These are phyloP conservation scores for Amaranthus hypochondriacus DNA, from an alignment of 148 eudicot genomes.

Conservation along the genomic window DNA sequence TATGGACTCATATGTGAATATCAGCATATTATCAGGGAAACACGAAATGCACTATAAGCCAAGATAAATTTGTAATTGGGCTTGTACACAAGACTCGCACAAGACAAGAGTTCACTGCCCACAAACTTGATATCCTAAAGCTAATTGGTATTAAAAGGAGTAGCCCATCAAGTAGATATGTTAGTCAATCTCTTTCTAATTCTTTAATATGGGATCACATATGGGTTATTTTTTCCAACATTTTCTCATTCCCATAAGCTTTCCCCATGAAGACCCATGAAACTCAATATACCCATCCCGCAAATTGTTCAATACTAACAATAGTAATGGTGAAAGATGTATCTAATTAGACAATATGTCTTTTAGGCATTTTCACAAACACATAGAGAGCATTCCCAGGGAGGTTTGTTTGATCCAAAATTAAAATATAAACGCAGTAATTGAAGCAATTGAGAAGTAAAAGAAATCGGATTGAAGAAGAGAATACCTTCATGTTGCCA, in stretches of 20 bases:
- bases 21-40: no score
- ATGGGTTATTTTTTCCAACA: neutral
- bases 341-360: neutral
- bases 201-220: neutral
- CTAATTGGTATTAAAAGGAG: no score
- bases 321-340: neutral
- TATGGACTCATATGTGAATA: no score
- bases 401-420: neutral
- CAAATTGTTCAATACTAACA: neutral
- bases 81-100: no score
- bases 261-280: neutral
- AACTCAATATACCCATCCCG: neutral
- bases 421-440: neutral
- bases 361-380: conserved; percentile 22
- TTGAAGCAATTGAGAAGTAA: neutral
- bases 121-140: no score
- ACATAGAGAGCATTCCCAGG: neutral
- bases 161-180: no score
- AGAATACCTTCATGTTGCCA: conserved; percentile 55
- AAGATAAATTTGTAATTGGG: no score
- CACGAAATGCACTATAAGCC: no score
- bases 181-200: no score
- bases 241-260: neutral
- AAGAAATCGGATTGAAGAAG: neutral
- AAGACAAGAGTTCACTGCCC: no score